These are phyloP conservation scores for Syzygium malaccense DNA, from an alignment of 441 rosid species.

Conservation along the genomic window DNA sequence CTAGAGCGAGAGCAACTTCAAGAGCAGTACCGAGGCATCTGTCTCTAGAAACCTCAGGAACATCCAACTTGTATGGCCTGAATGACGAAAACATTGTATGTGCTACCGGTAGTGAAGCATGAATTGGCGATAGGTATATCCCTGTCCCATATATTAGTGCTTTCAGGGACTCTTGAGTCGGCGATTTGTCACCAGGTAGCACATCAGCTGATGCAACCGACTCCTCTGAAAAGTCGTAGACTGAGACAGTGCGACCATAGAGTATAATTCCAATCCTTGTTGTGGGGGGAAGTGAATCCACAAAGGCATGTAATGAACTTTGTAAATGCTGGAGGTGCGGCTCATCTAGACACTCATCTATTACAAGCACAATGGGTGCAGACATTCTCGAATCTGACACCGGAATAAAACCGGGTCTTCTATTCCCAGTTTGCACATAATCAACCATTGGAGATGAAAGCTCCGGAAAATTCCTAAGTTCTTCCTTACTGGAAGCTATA, in stretches of 20 bases:
- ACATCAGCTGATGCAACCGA: conserved; percentile 94
- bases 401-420: conserved; percentile 77
- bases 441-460: conserved; percentile 74
- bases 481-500: conserved; percentile 65
- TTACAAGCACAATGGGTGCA: conserved; percentile 83
- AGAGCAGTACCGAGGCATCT: conserved; percentile 89
- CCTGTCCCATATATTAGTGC: conserved; percentile 86
- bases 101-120: conserved; percentile 88
- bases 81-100: conserved; percentile 86
- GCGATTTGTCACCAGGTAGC: conserved; percentile 84
- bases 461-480: conserved; percentile 63
- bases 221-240: conserved; percentile 89
- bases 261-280: conserved; percentile 80
- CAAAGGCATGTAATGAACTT: conserved; percentile 93
- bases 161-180: conserved; percentile 68
- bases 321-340: conserved; percentile 90
- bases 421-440: conserved; percentile 82
- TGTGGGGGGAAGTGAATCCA: conserved; percentile 69
- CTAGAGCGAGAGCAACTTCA: conserved; percentile 82
- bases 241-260: conserved; percentile 81
- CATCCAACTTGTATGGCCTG: conserved; percentile 61
- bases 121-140: conserved; percentile 90
- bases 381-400: conserved; percentile 82
- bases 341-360: conserved; percentile 95
- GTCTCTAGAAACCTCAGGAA: conserved; percentile 86